Evolutionary conservation across 2,329 filamentous ascomycete species (phyloP).

Genomic region (Dothideomycetidae sp.): DNA sequence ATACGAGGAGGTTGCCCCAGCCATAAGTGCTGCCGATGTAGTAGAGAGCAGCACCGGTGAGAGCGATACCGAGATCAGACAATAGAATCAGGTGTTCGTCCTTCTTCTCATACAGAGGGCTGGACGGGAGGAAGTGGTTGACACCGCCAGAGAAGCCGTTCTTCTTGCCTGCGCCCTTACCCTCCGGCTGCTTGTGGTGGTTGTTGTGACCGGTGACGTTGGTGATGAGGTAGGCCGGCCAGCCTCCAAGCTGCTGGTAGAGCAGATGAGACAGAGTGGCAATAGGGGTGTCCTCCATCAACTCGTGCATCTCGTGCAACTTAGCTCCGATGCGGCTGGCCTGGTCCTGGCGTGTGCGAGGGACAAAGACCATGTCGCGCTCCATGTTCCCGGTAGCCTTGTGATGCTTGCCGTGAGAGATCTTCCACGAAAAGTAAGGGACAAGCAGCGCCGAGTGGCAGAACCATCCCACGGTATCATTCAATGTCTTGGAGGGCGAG

Average conservation of each 20-base stretch:
- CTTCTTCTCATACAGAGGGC: slow-evolving; percentile 81
- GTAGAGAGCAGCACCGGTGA: slow-evolving; percentile 49
- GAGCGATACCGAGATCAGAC: slow-evolving; percentile 62
- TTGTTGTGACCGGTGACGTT: slow-evolving; percentile 95
- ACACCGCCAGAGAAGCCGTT: slow-evolving; percentile 72
- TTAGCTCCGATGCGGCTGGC: slow-evolving; percentile 60
- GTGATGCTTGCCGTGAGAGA: slow-evolving; percentile 98
- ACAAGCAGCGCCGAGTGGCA: slow-evolving; percentile 80
- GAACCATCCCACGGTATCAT: slow-evolving; percentile 86
- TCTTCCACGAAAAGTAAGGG: slow-evolving; percentile 98
- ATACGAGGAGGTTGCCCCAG: slow-evolving; percentile 74
- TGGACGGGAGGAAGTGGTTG: slow-evolving; percentile 85
- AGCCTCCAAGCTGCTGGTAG: slow-evolving; percentile 77
- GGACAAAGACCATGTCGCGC: slow-evolving; percentile 98
- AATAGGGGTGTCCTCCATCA: slow-evolving; percentile 89
- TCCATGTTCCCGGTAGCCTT: slow-evolving; percentile 96
- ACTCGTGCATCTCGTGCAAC: slow-evolving; percentile 69
- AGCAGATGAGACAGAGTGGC: slow-evolving; percentile 61
- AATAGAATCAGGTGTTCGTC: slow-evolving; percentile 76
- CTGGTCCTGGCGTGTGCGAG: slow-evolving; percentile 72
- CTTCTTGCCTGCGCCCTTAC: slow-evolving; percentile 79
- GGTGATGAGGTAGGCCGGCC: slow-evolving; percentile 78
- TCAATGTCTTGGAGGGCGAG: slow-evolving; percentile 78
- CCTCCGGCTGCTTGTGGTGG: slow-evolving; percentile 82
- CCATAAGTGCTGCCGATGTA: slow-evolving; percentile 64